Evolutionary conservation across 139 green algal species (phyloP).

Genomic region (Spirogloea muscicola): DNA sequence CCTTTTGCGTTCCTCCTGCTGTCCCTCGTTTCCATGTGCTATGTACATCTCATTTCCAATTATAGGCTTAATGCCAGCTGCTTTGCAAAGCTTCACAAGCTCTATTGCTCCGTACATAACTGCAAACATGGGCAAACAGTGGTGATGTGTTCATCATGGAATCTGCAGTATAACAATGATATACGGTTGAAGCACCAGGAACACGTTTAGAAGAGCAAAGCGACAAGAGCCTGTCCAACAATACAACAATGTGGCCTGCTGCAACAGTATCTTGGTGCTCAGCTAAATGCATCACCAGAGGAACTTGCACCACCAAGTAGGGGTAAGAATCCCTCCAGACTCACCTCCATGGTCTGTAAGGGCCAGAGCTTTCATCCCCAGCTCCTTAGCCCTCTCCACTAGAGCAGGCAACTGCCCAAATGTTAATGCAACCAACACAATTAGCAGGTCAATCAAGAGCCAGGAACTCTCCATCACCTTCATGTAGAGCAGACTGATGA

Average conservation of each 20-base stretch:
- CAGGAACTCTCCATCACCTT: too few species aligned
- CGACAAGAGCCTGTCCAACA: not conserved
- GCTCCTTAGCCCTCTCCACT: constrained; percentile 24
- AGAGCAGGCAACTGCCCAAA: constrained; percentile 26
- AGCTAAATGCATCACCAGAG: too few species aligned
- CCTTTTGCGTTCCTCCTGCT: not conserved
- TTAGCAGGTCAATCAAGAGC: too few species aligned
- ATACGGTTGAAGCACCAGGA: not conserved
- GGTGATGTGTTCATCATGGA: too few species aligned
- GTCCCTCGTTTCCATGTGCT: constrained; percentile 1
- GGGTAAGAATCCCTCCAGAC: too few species aligned
- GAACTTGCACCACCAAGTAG: too few species aligned
- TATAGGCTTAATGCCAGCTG: constrained; percentile 35
- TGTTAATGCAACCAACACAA: too few species aligned
- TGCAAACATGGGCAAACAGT: too few species aligned
- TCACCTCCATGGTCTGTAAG: constrained; percentile 41
- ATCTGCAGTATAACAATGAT: not conserved
- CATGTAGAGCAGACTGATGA: too few species aligned
- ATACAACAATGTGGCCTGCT: not conserved
- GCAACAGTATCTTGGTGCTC: too few species aligned
- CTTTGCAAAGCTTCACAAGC: constrained; percentile 29
- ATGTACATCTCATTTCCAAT: constrained; percentile 50
- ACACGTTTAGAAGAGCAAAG: not conserved
- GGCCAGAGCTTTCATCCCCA: constrained; percentile 26
- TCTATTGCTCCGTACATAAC: constrained; percentile 41